Evolutionary conservation across 148 eudicot species (phyloP), one percentile per base, ranked within the genome.

Genomic region (Selenicereus undatus): DNA sequence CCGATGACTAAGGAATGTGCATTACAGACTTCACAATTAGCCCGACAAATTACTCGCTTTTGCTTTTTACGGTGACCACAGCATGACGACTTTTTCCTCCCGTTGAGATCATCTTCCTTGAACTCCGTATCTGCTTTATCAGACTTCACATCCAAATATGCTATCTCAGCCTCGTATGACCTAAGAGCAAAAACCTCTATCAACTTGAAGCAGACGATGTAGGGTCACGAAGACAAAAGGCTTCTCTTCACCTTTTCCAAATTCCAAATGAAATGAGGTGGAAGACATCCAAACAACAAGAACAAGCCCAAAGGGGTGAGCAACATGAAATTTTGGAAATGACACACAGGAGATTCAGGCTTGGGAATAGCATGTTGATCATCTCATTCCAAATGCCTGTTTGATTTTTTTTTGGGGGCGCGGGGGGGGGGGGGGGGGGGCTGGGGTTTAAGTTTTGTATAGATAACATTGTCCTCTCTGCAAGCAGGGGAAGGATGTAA

Each of bases 81-180:
- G 39, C 73, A 51, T 54, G 83, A 77, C 78, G 83, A 79, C 78
- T 79, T 82, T 76, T 43, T 82, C 60, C 77, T 81, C 50, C 69
- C 82, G 27, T 77, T 81, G 11, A 50, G 79, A 75, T 74, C 42
- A 78, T 81, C 89, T 73, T 81, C 82, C 78, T 88, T 86, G 22
- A 84, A 69, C 74, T 82, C 77, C 35, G 83, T 79, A 76, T 79
- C 84, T 39, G 81, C 76, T 50, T 84, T 82, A 58, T 86, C 89
- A 17, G 88, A 71, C 74, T 89, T 87, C 66, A 83, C 84, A 82
- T 92, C 98, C 86, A 94, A 77, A 83, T 92, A 97, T 29, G 93
- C 83, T 81, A 97, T 82, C 82, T 97, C 97, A 68, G 98, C 99
- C 84, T 94, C 98, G 29, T 97, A 97, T 80, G 97, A 91, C 85